These are phyloP conservation scores for Paecilomyces fulvus DNA, from an alignment of 2,329 filamentous ascomycete genomes.

Conservation along the genomic window DNA sequence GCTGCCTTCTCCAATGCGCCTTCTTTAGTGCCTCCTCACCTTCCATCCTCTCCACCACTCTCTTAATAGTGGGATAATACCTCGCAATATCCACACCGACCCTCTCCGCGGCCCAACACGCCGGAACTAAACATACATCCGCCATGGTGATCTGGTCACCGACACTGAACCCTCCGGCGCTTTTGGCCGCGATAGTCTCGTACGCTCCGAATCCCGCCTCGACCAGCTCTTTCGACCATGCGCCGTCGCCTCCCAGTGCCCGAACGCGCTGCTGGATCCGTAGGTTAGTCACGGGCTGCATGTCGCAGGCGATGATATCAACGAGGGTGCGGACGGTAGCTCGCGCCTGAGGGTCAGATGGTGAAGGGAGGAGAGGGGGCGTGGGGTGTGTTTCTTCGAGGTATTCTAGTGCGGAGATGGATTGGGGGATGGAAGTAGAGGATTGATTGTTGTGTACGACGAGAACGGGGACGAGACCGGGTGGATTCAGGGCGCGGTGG, in stretches of 20 bases:
- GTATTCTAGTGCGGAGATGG: constrained; percentile 53
- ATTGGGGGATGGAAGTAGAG: constrained; percentile 40
- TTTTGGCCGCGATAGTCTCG: constrained; percentile 35
- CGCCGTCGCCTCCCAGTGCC: constrained; percentile 34
- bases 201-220: constrained; percentile 49
- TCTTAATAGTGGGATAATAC: constrained; percentile 44
- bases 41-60: constrained; percentile 41
- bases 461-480: constrained; percentile 47
- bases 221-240: constrained; percentile 48
- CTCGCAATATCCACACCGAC: constrained; percentile 44
- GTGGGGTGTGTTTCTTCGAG: constrained; percentile 48
- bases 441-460: constrained; percentile 20
- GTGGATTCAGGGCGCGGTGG: constrained; percentile 47
- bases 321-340: constrained; percentile 48
- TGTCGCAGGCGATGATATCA: constrained; percentile 48
- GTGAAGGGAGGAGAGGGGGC: constrained; percentile 39
- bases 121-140: constrained; percentile 51
- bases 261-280: constrained; percentile 44
- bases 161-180: constrained; percentile 45
- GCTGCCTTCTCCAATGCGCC: constrained; percentile 48
- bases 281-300: constrained; percentile 54
- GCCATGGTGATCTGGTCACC: constrained; percentile 50
- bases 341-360: constrained; percentile 31
- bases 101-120: constrained; percentile 49
- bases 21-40: constrained; percentile 43